These are phyloP conservation scores for Trametes gibbosa DNA, from an alignment of 768 basidiomycete genomes.

Conservation along the genomic window DNA sequence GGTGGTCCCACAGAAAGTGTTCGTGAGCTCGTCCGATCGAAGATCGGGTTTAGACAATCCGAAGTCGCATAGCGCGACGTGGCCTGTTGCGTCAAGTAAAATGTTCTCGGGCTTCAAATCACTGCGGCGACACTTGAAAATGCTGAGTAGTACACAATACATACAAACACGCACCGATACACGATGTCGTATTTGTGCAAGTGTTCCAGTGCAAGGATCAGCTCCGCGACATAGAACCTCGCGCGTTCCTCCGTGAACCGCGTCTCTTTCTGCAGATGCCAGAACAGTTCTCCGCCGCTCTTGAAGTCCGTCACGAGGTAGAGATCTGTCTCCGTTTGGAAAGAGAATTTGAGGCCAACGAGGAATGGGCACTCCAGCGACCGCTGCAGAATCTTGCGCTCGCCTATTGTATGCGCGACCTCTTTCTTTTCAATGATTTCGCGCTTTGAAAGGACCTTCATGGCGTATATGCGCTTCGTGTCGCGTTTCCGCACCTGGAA, in stretches of 20 bases:
- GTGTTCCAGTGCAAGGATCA: conserved; percentile 93
- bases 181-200: conserved; percentile 98
- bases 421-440: conserved; percentile 99
- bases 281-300: conserved; percentile 96
- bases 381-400: conserved; percentile 96
- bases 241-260: conserved; percentile 92
- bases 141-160: neutral
- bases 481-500: conserved; percentile 99
- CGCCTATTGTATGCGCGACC: conserved; percentile 98
- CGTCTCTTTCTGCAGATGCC: conserved; percentile 96
- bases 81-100: conserved; percentile 95
- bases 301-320: conserved; percentile 99
- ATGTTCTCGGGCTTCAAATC: conserved; percentile 99
- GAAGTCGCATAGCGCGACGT: conserved; percentile 98
- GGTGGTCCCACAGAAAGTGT: conserved; percentile 98
- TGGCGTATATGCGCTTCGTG: conserved; percentile 98
- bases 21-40: conserved; percentile 91
- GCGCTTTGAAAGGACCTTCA: conserved; percentile 99
- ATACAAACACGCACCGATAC: conserved; percentile 57
- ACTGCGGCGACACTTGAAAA: conserved; percentile 35
- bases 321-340: conserved; percentile 93
- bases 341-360: conserved; percentile 96
- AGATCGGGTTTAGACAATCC: conserved; percentile 96
- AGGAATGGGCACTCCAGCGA: conserved; percentile 94
- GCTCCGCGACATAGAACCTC: conserved; percentile 94